phyloP scores from a whole-genome alignment of 352 stramenopile genomes.

The Phytophthora syringae region DNA sequence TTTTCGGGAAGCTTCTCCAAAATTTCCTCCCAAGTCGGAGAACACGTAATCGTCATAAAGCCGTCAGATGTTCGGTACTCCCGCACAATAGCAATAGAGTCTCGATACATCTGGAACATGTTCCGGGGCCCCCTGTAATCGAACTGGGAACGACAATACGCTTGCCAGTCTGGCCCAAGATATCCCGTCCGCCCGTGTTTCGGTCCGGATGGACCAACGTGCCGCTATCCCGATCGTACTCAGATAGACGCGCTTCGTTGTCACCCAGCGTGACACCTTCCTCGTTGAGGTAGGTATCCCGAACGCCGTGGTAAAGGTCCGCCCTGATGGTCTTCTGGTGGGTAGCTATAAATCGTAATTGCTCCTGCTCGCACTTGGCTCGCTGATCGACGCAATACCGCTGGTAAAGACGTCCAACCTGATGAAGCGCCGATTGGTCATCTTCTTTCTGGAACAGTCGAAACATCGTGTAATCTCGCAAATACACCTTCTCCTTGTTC shows the following conservation, averaged over 20 bases:
- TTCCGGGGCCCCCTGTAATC: too few species aligned
- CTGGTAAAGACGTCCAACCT: neutral
- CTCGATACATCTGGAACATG: slow-evolving; percentile 38
- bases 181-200: neutral
- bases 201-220: neutral
- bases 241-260: too few species aligned
- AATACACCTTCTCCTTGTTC: too few species aligned
- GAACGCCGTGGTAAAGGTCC: neutral
- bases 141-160: neutral
- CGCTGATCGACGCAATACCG: neutral
- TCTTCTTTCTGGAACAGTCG: neutral
- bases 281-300: neutral
- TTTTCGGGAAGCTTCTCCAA: neutral
- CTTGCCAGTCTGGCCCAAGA: neutral
- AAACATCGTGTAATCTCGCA: neutral
- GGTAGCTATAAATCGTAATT: neutral
- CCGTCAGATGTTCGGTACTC: slow-evolving; percentile 44
- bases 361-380: neutral
- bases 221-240: neutral
- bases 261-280: neutral
- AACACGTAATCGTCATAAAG: slow-evolving; percentile 61
- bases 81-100: slow-evolving; percentile 52
- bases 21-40: slow-evolving; percentile 54
- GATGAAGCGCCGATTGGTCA: neutral
- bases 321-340: neutral